Conservation (phyloP, 768 basidiomycete species). For the Neoboletus subvelutipes region DNA sequence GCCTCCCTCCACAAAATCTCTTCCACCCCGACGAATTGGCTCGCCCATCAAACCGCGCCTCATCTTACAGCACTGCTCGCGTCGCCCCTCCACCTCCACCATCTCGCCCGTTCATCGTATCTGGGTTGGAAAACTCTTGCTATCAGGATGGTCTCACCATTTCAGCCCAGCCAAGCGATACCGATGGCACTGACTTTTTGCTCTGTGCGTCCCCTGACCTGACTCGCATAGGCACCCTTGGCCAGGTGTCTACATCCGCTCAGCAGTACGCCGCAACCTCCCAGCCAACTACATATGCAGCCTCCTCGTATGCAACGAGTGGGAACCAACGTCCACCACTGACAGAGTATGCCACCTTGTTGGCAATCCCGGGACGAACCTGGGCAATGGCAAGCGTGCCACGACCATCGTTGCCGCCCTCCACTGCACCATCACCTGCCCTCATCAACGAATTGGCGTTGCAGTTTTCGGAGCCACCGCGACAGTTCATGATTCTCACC, state of each 20-base stretch:
- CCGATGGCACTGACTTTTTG: constrained; percentile 71
- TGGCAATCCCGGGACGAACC: constrained; percentile 79
- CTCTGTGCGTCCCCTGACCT: constrained; percentile 76
- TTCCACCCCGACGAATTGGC: constrained; percentile 74
- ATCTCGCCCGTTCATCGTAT: constrained; percentile 58
- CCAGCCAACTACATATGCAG: constrained; percentile 39
- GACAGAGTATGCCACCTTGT: constrained; percentile 72
- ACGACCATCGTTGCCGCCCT: constrained; percentile 34
- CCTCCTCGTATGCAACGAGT: constrained; percentile 39
- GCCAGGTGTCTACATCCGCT: constrained; percentile 52
- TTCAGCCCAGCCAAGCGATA: constrained; percentile 72
- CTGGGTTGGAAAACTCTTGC: constrained; percentile 58
- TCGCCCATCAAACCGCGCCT: constrained; percentile 46
- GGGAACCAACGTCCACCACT: constrained; percentile 58
- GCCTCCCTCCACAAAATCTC: constrained; percentile 72
- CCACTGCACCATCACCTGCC: constrained; percentile 46
- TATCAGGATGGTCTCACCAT: constrained; percentile 68
- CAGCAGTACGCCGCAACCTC: constrained; percentile 37
- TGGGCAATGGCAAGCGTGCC: constrained; percentile 76
- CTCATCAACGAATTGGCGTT: constrained; percentile 78
- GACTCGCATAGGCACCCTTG: constrained; percentile 66
- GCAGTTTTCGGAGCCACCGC: constrained; percentile 72
- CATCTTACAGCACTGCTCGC: constrained; percentile 51
- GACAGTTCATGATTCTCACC: constrained; percentile 85
- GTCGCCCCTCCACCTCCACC: constrained; percentile 41